phyloP scores from a whole-genome alignment of 2,329 filamentous ascomycete genomes.

The Sporothrix protearum region DNA sequence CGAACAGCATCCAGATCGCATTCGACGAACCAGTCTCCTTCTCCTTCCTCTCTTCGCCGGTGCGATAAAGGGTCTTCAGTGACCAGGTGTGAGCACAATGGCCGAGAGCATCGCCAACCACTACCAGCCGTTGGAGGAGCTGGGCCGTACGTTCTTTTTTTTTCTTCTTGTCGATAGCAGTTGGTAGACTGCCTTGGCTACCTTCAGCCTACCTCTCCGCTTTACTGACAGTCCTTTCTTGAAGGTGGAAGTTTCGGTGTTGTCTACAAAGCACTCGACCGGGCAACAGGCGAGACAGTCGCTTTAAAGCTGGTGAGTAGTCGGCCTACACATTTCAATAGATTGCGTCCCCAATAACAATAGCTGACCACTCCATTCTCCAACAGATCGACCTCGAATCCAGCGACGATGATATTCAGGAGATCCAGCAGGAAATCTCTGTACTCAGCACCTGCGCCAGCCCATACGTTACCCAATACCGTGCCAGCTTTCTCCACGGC shows the following conservation, averaged over 20 bases:
- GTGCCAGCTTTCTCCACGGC: slow-evolving; percentile 90
- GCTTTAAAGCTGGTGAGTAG: slow-evolving; percentile 90
- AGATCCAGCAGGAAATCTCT: slow-evolving; percentile 96
- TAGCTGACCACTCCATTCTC: background rate
- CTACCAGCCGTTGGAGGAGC: slow-evolving; percentile 93
- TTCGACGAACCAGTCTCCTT: background rate
- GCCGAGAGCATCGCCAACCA: slow-evolving; percentile 70
- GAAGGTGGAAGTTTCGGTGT: slow-evolving; percentile 91
- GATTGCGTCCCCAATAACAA: background rate
- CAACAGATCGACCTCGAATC: slow-evolving; percentile 93
- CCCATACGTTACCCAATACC: slow-evolving; percentile 92
- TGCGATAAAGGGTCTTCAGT: background rate
- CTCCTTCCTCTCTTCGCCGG: background rate
- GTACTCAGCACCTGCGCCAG: slow-evolving; percentile 93
- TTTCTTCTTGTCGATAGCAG: background rate
- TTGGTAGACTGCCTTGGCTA: background rate
- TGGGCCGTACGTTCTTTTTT: slow-evolving; percentile 64
- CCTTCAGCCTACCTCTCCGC: background rate
- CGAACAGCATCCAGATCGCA: background rate
- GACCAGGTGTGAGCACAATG: slow-evolving; percentile 37
- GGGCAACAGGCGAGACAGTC: slow-evolving; percentile 83
- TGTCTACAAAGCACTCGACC: slow-evolving; percentile 95
- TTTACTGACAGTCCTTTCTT: slow-evolving; percentile 18
- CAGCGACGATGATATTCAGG: slow-evolving; percentile 95
- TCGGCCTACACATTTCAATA: background rate